Conservation (phyloP, 495 filamentous ascomycete genomes). For the Eremomyces bilateralis region DNA sequence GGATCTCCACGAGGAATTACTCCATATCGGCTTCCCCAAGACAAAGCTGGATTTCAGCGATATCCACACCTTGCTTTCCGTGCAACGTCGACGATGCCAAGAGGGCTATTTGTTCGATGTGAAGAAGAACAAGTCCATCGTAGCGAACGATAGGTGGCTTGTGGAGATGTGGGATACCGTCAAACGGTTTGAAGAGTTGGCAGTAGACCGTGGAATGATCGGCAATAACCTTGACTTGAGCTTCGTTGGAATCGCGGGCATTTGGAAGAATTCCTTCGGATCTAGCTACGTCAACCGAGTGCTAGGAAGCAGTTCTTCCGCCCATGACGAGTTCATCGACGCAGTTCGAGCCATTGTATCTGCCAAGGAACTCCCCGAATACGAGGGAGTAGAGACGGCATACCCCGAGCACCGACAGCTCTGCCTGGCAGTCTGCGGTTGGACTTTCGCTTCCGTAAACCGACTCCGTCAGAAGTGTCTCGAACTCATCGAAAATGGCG, state of each 20-base stretch:
- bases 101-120: conserved; percentile 68
- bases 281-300: conserved; percentile 10
- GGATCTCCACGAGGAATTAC: conserved; percentile 11
- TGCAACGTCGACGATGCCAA: conserved; percentile 32
- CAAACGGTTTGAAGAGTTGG: conserved; percentile 18
- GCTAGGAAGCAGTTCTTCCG: conserved; percentile 7
- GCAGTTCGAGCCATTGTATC: conserved; percentile 4
- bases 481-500: conserved; percentile 34
- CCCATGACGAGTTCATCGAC: conserved; percentile 21
- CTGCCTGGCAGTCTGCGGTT: conserved; percentile 59
- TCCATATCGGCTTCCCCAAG: conserved; percentile 21
- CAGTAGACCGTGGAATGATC: conserved; percentile 49
- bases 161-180: conserved; percentile 44
- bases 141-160: conserved; percentile 51
- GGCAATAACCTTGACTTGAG: conserved; percentile 54
- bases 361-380: conserved; percentile 23
- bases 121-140: conserved; percentile 39
- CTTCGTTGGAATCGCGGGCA: conserved; percentile 58
- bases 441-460: conserved; percentile 33
- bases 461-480: conserved; percentile 35
- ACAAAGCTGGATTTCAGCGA: conserved; percentile 8
- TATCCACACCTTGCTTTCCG: conserved; percentile 8
- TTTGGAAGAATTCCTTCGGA: conserved; percentile 67
- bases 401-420: conserved; percentile 55
- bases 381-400: conserved; percentile 32